Percentiles rank a stretch among this genome's conserved stretches.
These are phyloP conservation scores for Coprinopsis sp. DNA, from an alignment of 768 basidiomycete species.

Conservation along the genomic window DNA sequence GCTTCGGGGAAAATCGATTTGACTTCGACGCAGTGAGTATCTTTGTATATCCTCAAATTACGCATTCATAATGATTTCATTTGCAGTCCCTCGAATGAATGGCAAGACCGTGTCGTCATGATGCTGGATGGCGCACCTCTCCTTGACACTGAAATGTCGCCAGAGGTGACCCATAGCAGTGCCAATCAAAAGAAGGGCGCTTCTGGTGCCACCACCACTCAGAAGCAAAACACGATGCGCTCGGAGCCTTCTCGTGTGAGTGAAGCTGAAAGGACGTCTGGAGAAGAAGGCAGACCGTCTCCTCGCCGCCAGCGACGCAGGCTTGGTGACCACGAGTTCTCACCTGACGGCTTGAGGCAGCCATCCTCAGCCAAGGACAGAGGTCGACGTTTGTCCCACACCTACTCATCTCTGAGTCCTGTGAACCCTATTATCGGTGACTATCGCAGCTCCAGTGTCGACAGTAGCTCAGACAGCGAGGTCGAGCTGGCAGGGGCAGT, in stretches of 20 bases:
- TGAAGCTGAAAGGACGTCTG: slow-evolving; percentile 14
- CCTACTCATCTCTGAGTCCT: slow-evolving; percentile 12
- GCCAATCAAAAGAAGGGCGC: not conserved
- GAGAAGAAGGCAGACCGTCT: slow-evolving; percentile 28
- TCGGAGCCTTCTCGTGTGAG: slow-evolving; percentile 7
- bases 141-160: slow-evolving; percentile 1
- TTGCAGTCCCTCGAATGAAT: slow-evolving; percentile 71
- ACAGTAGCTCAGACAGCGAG: slow-evolving; percentile 33
- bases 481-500: slow-evolving; percentile 61
- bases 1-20: slow-evolving; percentile 29
- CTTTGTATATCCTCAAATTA: slow-evolving; percentile 3
- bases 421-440: slow-evolving; percentile 15
- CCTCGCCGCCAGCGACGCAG: slow-evolving; percentile 49
- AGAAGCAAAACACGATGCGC: slow-evolving; percentile 2
- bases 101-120: slow-evolving; percentile 66
- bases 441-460: slow-evolving; percentile 31
- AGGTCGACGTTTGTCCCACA: slow-evolving; percentile 9
- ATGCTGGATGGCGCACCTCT: slow-evolving; percentile 31
- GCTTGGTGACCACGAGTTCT: slow-evolving; percentile 33
- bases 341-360: slow-evolving; percentile 14
- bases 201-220: not conserved
- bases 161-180: slow-evolving; percentile 5
- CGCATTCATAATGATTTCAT: slow-evolving; percentile 1
- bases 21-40: slow-evolving; percentile 63
- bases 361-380: slow-evolving; percentile 12